A percentile compares a stretch with the other conserved stretches of the same genome.
These are phyloP conservation scores for Clausena lansium DNA, from an alignment of 345 rosid species.

Conservation along the genomic window DNA sequence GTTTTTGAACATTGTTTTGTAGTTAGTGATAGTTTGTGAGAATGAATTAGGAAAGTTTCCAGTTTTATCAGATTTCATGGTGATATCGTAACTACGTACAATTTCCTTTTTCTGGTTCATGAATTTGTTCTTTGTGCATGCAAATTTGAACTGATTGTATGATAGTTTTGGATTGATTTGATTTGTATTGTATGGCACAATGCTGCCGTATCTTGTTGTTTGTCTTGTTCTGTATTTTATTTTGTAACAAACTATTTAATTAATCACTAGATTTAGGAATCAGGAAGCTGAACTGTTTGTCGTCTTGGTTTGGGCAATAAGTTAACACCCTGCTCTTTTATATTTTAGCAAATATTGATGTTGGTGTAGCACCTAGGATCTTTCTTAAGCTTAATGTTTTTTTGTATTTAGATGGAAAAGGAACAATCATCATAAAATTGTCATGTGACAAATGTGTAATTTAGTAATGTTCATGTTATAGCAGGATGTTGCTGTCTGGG, in stretches of 20 bases:
- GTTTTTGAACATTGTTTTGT: not conserved
- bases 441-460: conserved; percentile 16
- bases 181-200: not conserved
- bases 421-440: not conserved
- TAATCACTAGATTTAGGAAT: not conserved
- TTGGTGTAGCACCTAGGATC: not conserved
- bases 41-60: not conserved
- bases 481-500: conserved; percentile 97
- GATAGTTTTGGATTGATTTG: not conserved
- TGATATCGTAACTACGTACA: not conserved
- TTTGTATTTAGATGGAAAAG: too few species aligned
- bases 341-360: not conserved
- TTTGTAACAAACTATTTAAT: not conserved
- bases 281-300: not conserved
- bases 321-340: not conserved
- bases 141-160: not conserved
- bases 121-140: not conserved
- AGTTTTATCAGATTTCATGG: not conserved
- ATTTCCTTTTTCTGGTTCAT: not conserved
- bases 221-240: not conserved
- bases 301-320: not conserved
- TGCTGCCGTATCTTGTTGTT: not conserved
- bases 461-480: conserved; percentile 26
- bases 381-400: not conserved
- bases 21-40: not conserved